Evolutionary conservation across 2,329 filamentous ascomycete species (phyloP), one percentile per base, ranked within the genome.

Genomic region (Aschersonia sp.): DNA sequence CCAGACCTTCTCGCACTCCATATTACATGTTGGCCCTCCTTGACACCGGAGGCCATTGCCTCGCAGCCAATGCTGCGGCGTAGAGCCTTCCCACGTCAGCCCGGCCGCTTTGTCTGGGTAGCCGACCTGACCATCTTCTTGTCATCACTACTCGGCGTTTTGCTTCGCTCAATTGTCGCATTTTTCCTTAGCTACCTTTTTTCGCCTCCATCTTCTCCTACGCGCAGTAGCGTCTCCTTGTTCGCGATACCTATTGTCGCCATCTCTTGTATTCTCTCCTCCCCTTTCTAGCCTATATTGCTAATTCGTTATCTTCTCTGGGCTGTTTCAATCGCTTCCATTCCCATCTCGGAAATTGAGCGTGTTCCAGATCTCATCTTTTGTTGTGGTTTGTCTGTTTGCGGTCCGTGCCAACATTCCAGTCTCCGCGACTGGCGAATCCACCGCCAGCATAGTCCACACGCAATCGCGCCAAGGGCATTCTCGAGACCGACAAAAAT

Each of bases 211-310:
- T 38, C 35, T 20, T 12, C 35, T 38, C 35, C 12, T 38, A 38
- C 12, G 7, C 12, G 7, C 35, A 38, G 35, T 38, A 7, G 35
- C 35, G 12, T 12, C 35, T 38, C 35, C 35, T 38, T 12, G 7
- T 38, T 29, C 41, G 41, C 30, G 20, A 20, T 20, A 20, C 20
- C 20, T 20, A 20, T 20, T 20, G 20, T 20, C 46, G n/a, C 46
- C 47, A 43, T 12, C 20, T 47, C 30, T 35, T 45, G 9, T 45
- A 29, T 12, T 30, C 41, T 30, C 46, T 43, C 44, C 49, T 51
- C 54, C 80, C 44, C 35, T 44, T 47, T 47, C 30, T 10, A 44
- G 20, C 20, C 20, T 20, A 20, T 20, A 20, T 20, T 20, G 20
- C 20, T 20, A 20, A 20, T 20, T 20, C 20, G 20, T 20, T 2